Evolutionary conservation across 2,329 filamentous ascomycete genomes (phyloP).

Genomic region (Seiridium unicorne): DNA sequence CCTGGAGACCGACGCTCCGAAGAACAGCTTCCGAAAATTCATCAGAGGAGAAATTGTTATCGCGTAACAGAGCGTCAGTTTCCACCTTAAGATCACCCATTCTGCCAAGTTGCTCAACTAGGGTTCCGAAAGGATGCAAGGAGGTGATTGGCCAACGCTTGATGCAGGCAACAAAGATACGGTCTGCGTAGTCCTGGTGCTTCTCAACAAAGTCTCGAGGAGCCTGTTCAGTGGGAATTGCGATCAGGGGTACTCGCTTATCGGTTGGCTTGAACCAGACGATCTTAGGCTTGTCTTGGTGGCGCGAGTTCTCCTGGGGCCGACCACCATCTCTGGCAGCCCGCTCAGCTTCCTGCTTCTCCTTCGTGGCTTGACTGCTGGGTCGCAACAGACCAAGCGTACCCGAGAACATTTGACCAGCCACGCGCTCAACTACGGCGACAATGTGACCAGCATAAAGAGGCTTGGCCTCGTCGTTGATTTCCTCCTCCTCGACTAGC

Average conservation of each 20-base stretch:
- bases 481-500: conserved; percentile 96
- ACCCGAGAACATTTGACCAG: conserved; percentile 98
- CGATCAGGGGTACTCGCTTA: conserved; percentile 96
- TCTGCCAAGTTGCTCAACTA: conserved; percentile 93
- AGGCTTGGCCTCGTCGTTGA: conserved; percentile 97
- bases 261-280: conserved; percentile 99
- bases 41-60: conserved; percentile 98
- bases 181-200: conserved; percentile 94
- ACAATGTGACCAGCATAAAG: conserved; percentile 96
- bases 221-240: conserved; percentile 96
- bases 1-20: conserved; percentile 86
- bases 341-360: conserved; percentile 97
- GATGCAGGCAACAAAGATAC: conserved; percentile 98
- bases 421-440: conserved; percentile 93
- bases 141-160: conserved; percentile 99
- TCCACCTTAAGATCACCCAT: conserved; percentile 98
- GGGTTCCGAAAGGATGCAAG: conserved; percentile 96
- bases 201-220: conserved; percentile 98
- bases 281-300: conserved; percentile 98
- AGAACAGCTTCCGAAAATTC: conserved; percentile 97
- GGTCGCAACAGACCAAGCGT: conserved; percentile 91
- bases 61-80: conserved; percentile 91
- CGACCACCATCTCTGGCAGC: conserved; percentile 82
- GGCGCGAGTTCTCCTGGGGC: conserved; percentile 70
- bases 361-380: conserved; percentile 97